Conservation (phyloP, 768 basidiomycete genomes). For the Agaricus blazei region DNA sequence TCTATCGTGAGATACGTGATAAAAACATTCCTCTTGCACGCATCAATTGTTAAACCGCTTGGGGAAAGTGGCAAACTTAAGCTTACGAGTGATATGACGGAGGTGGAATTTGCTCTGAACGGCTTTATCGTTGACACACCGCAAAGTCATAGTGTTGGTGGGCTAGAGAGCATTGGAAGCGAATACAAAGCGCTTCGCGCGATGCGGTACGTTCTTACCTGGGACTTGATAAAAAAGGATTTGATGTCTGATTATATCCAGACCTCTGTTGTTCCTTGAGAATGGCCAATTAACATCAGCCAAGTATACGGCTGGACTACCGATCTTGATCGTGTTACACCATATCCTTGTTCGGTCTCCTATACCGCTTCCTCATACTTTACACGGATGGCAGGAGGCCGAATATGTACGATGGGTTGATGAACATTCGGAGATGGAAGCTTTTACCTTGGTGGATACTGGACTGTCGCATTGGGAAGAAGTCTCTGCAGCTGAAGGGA, state of each 20-base stretch:
- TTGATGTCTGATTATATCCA: constrained; percentile 22
- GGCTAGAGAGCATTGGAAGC: constrained; percentile 73
- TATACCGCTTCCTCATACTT: constrained; percentile 76
- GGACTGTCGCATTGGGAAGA: constrained; percentile 79
- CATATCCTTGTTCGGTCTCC: constrained; percentile 89
- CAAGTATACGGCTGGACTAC: constrained; percentile 68
- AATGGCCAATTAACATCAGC: constrained; percentile 62
- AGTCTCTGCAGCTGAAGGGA: constrained; percentile 51
- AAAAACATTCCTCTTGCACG: constrained; percentile 84
- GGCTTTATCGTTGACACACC: constrained; percentile 63
- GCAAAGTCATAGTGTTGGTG: constrained; percentile 49
- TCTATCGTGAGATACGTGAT: constrained; percentile 77
- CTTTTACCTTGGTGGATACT: constrained; percentile 74
- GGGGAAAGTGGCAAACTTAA: constrained; percentile 93
- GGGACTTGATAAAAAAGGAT: not conserved
- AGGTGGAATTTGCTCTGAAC: constrained; percentile 88
- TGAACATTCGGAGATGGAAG: constrained; percentile 81
- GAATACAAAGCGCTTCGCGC: constrained; percentile 85
- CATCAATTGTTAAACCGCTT: constrained; percentile 88
- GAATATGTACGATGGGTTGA: constrained; percentile 97
- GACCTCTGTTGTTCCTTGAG: constrained; percentile 87
- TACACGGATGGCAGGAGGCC: constrained; percentile 92
- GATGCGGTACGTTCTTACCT: constrained; percentile 59
- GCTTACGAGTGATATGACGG: constrained; percentile 93
- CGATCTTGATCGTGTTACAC: constrained; percentile 85